These are phyloP conservation scores for Xylaria sp. DNA, from an alignment of 495 filamentous ascomycete genomes.

Conservation along the genomic window DNA sequence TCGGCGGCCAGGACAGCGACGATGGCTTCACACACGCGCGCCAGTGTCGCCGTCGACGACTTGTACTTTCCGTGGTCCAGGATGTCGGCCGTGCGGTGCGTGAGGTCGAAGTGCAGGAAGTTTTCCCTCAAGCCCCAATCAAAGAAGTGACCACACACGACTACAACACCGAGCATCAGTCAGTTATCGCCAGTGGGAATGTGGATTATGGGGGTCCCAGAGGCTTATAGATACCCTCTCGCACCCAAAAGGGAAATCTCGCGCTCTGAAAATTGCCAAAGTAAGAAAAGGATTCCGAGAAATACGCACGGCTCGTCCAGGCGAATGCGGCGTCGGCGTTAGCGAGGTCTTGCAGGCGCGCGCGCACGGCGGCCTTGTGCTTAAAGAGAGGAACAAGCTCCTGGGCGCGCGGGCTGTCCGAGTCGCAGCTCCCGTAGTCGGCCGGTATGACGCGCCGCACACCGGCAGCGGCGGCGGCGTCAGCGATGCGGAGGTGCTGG, in stretches of 20 bases:
- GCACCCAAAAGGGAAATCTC: too few relatives aligned
- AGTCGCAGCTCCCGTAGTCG: slow-evolving; percentile 56
- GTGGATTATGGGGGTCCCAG: too few relatives aligned
- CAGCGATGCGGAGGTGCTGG: slow-evolving; percentile 53
- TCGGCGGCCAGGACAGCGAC: slow-evolving; percentile 38
- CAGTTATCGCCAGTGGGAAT: too few relatives aligned
- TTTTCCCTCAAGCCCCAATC: slow-evolving; percentile 51
- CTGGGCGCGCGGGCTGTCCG: slow-evolving; percentile 46
- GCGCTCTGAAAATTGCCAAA: too few relatives aligned
- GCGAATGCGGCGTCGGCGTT: slow-evolving; percentile 30
- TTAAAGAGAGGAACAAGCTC: slow-evolving; percentile 43
- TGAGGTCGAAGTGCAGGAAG: slow-evolving; percentile 49
- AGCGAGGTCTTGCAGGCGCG: slow-evolving; percentile 30
- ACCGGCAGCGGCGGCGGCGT: slow-evolving; percentile 55
- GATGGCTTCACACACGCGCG: not conserved
- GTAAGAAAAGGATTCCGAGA: too few relatives aligned
- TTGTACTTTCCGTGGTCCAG: slow-evolving; percentile 27
- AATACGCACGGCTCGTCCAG: slow-evolving; percentile 50
- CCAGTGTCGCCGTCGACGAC: slow-evolving; percentile 1
- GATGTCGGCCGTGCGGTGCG: slow-evolving; percentile 42
- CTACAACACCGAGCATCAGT: too few relatives aligned
- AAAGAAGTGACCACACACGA: slow-evolving; percentile 55
- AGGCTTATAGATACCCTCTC: too few relatives aligned
- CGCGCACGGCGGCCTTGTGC: slow-evolving; percentile 37
- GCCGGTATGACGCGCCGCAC: slow-evolving; percentile 62